Base-by-base conservation (phyloP, 495 filamentous ascomycete species). In the Penicillium longicatenatum region DNA sequence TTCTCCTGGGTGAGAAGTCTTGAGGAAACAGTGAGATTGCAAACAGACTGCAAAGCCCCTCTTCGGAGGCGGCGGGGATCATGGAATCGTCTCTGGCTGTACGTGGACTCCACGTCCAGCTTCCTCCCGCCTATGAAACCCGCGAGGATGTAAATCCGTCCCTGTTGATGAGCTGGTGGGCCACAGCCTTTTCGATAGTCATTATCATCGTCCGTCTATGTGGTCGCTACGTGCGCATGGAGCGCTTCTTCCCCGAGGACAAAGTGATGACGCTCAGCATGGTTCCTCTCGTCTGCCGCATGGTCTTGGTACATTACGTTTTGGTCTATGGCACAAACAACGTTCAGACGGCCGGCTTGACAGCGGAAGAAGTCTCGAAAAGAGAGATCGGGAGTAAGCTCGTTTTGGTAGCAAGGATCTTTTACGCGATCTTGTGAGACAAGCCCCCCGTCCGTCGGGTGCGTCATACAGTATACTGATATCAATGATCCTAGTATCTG, bases 131-230 rank as follows among this genome's bases (percentile, higher is more conserved):
- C 51, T 74, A 79, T 50, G 82, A 80, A 58, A 73, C 79, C 60
- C 75, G 66, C 47, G 30, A 65, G 10, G 66, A 86, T 29, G 81
- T 90, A 73, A 88, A 91, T 58, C 86, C 91, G 21, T 92, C 90
- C 0, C 80, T 98, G 41, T 79, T 97, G 52, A 91, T 94, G 64
- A 93, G 89, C 67, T 97, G 92, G 90, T 97, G 94, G 94, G 91
- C 90, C 56, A 95, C 92, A 8, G 77, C 76, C 7, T 94, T 95
- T 67, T 89, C 91, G 31, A 74, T 92, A 47, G 81, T 83, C 37
- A 89, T 97, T 58, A 96, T 98, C 57, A 56, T 91, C 17, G 78
- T 91, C 30, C 84, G 94, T 0, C 70, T 97, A 10, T 72, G 67
- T 54, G 93, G 94, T 21, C 87, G 94, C 39, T 93, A 91, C 67